Evolutionary conservation across 2,329 filamentous ascomycete genomes (phyloP), one percentile per base, ranked within the genome.

Genomic region (Colletotrichum caudatum): DNA sequence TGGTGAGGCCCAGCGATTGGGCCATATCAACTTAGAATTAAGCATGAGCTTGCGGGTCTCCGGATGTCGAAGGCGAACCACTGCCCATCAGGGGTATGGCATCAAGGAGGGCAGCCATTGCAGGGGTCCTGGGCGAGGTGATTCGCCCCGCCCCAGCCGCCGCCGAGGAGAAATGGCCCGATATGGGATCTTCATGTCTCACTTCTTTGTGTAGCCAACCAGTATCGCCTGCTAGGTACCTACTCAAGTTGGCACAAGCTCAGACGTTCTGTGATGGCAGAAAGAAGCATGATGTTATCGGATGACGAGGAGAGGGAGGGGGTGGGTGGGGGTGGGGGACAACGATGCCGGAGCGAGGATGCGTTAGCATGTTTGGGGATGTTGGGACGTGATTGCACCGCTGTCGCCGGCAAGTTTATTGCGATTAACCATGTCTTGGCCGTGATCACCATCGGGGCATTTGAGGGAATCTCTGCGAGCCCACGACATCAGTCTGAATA

Each of bases 171-270:
- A 63, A 59, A 69, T 46, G 65, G 53, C 37, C 64, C 59, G 54
- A 60, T 63, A 56, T 56, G 54, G 46, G 65, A 72, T 72, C 69
- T 48, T 60, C 69, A 18, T 48, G 69, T 69, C 65, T 72, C 69
- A 60, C 59, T 60, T 54, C 66, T 64, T 18, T 57, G 41, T 60
- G 51, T 46, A 61, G 69, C 69, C 69, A 72, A 64, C 59, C 59
- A 56, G 8, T n/a, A 41, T 58, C 59, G 46, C 44, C 64, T 53
- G 54, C 5, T 44, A 29, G 29, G 2, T 29, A 29, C 35, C 35
- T 37, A 37, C 2, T 11, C 20, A n/a, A 23, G 50, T 11, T 35
- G 35, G 23, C 33, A 44, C 60, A 7, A n/a, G 46, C 33, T 18
- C 5, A 26, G 23, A 48, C 33, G 46, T 35, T 29, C 46, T 41